A percentile compares a stretch with the other conserved stretches of the same genome.
phyloP scores from a whole-genome alignment of 148 eudicot genomes.

The Euryodendron excelsum region DNA sequence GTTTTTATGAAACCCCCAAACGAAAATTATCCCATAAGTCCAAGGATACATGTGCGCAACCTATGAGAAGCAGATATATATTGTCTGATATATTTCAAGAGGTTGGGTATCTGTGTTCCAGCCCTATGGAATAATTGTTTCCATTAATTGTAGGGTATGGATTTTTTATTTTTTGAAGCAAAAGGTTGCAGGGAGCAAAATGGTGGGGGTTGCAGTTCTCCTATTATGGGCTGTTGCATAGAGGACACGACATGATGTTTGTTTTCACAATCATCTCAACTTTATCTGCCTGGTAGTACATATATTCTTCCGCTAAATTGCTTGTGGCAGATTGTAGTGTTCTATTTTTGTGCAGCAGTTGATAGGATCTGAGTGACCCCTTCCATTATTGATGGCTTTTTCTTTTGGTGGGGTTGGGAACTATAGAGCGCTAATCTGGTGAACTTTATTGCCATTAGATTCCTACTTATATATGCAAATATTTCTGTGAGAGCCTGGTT shows the following conservation, averaged over 20 bases:
- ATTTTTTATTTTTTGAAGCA: too few relatives aligned
- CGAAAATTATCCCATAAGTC: background rate
- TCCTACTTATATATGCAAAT: background rate
- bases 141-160: background rate
- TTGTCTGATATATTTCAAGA: too few relatives aligned
- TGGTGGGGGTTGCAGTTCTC: background rate
- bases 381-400: background rate
- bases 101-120: too few relatives aligned
- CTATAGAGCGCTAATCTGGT: background rate
- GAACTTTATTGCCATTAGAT: background rate
- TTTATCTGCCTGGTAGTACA: slow-evolving; percentile 5
- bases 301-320: background rate
- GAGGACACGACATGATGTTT: background rate
- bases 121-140: too few relatives aligned
- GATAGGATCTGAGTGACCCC: background rate
- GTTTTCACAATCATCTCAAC: background rate
- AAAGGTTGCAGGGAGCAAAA: background rate
- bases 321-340: background rate
- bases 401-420: slow-evolving; percentile 3
- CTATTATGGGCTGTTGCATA: background rate
- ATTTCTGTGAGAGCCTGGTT: background rate
- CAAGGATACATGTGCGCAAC: background rate
- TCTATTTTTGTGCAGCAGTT: background rate
- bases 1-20: background rate
- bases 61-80: background rate